phyloP scores from a whole-genome alignment of 225 moss, liverwort and hornwort species.

The Antitrichia curtipendula region DNA sequence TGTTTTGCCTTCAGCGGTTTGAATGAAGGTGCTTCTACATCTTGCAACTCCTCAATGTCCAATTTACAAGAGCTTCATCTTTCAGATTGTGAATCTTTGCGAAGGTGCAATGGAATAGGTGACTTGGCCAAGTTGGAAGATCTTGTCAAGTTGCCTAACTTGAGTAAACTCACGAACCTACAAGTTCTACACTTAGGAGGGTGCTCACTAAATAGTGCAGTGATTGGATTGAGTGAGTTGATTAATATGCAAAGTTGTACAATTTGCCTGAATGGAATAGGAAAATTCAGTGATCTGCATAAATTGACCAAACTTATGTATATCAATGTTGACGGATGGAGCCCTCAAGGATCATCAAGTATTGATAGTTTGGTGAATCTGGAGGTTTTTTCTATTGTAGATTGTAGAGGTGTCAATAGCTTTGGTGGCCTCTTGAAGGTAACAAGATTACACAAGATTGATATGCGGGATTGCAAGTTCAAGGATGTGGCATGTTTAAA shows the following conservation, averaged over 20 bases:
- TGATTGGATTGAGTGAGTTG: background rate
- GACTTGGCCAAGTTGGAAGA: background rate
- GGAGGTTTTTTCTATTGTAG: accelerated
- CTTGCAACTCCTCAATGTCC: accelerated
- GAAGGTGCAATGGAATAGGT: background rate
- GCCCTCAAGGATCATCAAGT: background rate
- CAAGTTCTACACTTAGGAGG: accelerated
- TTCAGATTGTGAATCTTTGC: accelerated
- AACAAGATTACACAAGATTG: accelerated
- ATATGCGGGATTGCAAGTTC: accelerated
- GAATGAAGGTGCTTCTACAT: accelerated
- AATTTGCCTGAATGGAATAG: background rate
- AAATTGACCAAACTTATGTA: accelerated
- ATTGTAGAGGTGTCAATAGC: background rate
- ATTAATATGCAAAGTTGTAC: background rate
- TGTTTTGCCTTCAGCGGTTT: accelerated
- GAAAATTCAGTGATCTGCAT: background rate
- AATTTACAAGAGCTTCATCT: background rate
- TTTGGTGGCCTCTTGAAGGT: background rate
- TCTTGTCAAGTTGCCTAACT: too few relatives aligned
- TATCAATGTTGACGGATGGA: background rate
- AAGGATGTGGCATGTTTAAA: background rate
- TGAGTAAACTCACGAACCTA: too few relatives aligned
- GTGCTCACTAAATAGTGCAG: accelerated
- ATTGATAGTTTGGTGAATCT: background rate